These are phyloP conservation scores for Cordyceps fumosorosea DNA, from an alignment of 2,329 filamentous ascomycete species.

Conservation along the genomic window DNA sequence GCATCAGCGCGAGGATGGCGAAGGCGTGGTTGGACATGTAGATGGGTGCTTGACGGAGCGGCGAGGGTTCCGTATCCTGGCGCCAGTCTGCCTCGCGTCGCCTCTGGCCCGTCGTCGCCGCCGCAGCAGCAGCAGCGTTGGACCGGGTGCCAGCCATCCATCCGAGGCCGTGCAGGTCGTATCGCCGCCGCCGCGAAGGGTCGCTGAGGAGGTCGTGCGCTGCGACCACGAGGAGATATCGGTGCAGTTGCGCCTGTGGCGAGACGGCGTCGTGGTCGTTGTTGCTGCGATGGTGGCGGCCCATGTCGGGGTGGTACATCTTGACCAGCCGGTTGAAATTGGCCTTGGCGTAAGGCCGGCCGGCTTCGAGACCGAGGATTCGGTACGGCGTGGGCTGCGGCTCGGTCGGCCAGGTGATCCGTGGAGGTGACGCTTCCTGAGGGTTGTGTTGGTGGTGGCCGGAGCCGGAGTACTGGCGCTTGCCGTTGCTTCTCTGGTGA, in stretches of 20 bases:
- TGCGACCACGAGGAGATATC: constrained; percentile 16
- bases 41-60: constrained; percentile 1
- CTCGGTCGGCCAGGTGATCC: constrained; percentile 12
- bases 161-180: constrained; percentile 13
- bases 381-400: constrained; percentile 16
- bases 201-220: constrained; percentile 16
- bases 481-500: not conserved
- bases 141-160: not conserved
- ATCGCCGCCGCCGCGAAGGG: constrained; percentile 11
- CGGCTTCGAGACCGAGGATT: constrained; percentile 8
- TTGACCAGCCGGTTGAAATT: constrained; percentile 17
- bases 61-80: constrained; percentile 15
- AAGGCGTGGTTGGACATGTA: constrained; percentile 14
- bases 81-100: not conserved
- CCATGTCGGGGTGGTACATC: constrained; percentile 18
- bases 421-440: not conserved
- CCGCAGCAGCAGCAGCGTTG: not conserved
- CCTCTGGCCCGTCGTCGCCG: not conserved
- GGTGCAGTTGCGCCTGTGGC: constrained; percentile 5
- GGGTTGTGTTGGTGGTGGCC: too few species aligned
- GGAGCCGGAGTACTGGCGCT: not conserved
- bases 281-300: not conserved
- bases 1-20: constrained; percentile 12
- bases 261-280: not conserved
- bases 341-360: constrained; percentile 15